Percentiles rank a stretch among this genome's conserved stretches.
Conservation (phyloP, 306 rosid genomes). For the Arachis stenosperma region DNA sequence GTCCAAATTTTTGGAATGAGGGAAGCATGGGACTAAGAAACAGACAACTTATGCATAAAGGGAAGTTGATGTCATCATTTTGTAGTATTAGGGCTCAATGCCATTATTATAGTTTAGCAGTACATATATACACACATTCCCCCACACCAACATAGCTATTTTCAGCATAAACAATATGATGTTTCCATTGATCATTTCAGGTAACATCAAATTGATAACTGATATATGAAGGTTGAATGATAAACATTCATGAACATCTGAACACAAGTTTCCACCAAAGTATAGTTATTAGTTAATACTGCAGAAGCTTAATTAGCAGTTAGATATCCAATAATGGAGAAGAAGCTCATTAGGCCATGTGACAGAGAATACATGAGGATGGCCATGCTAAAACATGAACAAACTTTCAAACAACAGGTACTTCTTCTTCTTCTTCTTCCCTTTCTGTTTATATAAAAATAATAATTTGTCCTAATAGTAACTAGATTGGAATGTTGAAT, state of each 20-base stretch:
- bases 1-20: slow-evolving; percentile 48
- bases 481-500: background rate
- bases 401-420: slow-evolving; percentile 86
- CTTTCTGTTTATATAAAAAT: too few relatives aligned
- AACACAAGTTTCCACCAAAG: slow-evolving; percentile 20
- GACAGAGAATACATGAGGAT: slow-evolving; percentile 77
- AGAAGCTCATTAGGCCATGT: slow-evolving; percentile 57
- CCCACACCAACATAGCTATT: slow-evolving; percentile 18
- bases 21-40: slow-evolving; percentile 37
- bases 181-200: slow-evolving; percentile 44
- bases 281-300: background rate
- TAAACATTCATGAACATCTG: slow-evolving; percentile 26
- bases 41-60: slow-evolving; percentile 51
- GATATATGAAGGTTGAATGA: slow-evolving; percentile 15
- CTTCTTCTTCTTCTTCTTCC: slow-evolving; percentile 3
- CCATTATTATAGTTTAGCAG: slow-evolving; percentile 10
- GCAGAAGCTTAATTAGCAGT: slow-evolving; percentile 10
- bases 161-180: slow-evolving; percentile 8
- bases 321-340: slow-evolving; percentile 50
- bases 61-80: slow-evolving; percentile 52
- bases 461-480: too few relatives aligned
- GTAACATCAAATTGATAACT: slow-evolving; percentile 18
- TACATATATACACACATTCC: background rate
- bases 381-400: slow-evolving; percentile 82
- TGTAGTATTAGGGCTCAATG: slow-evolving; percentile 38